These are phyloP conservation scores for Pythium phragmitis DNA, from an alignment of 352 stramenopile genomes.

Conservation along the genomic window DNA sequence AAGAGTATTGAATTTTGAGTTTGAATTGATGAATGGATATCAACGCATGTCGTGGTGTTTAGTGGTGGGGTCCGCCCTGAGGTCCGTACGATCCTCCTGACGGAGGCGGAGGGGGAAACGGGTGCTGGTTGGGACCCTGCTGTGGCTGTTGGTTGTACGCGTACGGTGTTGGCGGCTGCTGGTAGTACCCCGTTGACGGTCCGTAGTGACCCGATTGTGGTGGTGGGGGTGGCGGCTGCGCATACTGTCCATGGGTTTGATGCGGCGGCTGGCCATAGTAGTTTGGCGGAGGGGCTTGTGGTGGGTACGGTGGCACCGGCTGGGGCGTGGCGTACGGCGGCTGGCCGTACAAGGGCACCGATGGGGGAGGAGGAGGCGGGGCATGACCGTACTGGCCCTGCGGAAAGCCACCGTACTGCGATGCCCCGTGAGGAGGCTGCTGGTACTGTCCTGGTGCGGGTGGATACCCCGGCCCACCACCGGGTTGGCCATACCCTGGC, in stretches of 20 bases:
- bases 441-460: slow-evolving; percentile 11
- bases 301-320: slow-evolving; percentile 22
- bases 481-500: slow-evolving; percentile 24
- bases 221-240: slow-evolving; percentile 14
- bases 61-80: slow-evolving; percentile 19
- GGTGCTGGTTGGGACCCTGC: slow-evolving; percentile 14
- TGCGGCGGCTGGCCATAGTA: slow-evolving; percentile 22
- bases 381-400: slow-evolving; percentile 16
- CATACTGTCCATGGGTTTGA: slow-evolving; percentile 13
- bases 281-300: slow-evolving; percentile 20
- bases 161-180: slow-evolving; percentile 18
- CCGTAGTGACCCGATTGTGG: slow-evolving; percentile 22
- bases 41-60: neutral
- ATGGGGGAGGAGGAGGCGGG: neutral
- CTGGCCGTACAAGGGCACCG: slow-evolving; percentile 23
- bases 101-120: slow-evolving; percentile 23
- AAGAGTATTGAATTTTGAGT: neutral
- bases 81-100: slow-evolving; percentile 16
- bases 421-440: neutral
- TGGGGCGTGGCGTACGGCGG: slow-evolving; percentile 14
- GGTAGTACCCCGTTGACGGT: slow-evolving; percentile 21
- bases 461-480: slow-evolving; percentile 10
- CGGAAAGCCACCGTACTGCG: slow-evolving; percentile 18
- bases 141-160: slow-evolving; percentile 14
- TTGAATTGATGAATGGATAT: neutral